Evolutionary conservation across 73 alveolate species (phyloP).

Genomic region (Breviolum minutum): DNA sequence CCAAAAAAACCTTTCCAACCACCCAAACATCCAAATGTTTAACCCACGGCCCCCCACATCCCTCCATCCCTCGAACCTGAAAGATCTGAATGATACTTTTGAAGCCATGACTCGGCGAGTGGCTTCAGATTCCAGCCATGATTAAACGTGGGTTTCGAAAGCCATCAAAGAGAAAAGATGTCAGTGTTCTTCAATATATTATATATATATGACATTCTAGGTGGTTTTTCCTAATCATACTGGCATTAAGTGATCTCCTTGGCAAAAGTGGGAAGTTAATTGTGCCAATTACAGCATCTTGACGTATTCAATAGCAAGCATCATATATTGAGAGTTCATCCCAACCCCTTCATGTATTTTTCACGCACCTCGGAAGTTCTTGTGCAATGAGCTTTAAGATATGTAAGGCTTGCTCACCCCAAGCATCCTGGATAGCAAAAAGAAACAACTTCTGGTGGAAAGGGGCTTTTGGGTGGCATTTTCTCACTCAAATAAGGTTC

Average conservation of each 20-base stretch:
- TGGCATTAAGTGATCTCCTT: too few species aligned
- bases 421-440: conserved; percentile 32
- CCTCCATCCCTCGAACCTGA: too few species aligned
- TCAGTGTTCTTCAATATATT: too few species aligned
- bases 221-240: too few species aligned
- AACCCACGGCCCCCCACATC: too few species aligned
- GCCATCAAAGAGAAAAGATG: neutral
- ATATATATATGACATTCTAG: too few species aligned
- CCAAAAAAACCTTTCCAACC: too few species aligned
- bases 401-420: conserved; percentile 70
- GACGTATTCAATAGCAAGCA: too few species aligned
- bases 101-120: conserved; percentile 56
- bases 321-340: neutral
- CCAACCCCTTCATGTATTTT: neutral
- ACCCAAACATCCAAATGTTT: too few species aligned
- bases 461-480: neutral
- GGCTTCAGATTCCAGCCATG: neutral
- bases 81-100: conserved; percentile 82
- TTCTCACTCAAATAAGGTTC: neutral
- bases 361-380: conserved; percentile 56
- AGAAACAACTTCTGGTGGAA: neutral
- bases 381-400: conserved; percentile 69
- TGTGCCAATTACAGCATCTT: too few species aligned
- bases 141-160: neutral
- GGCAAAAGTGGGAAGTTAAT: too few species aligned